Conservation (phyloP, 768 basidiomycete species). For the Gloeophyllum trabeum region DNA sequence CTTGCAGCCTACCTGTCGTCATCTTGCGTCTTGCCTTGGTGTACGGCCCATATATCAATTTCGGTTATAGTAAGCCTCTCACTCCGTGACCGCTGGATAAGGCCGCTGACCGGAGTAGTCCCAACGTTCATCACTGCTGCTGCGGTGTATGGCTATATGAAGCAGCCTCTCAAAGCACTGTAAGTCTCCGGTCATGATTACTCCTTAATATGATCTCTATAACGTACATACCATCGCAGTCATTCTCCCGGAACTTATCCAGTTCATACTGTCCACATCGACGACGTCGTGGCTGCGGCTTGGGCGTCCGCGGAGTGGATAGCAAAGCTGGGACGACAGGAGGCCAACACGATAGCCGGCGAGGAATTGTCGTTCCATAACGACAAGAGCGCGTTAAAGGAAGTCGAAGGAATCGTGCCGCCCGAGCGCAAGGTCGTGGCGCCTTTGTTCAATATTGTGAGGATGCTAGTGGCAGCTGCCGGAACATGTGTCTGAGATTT, state of each 20-base stretch:
- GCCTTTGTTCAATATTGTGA: constrained; percentile 75
- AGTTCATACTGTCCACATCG: constrained; percentile 65
- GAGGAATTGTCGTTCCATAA: constrained; percentile 58
- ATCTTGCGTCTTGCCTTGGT: constrained; percentile 64
- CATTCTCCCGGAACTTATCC: constrained; percentile 74
- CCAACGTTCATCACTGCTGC: constrained; percentile 63
- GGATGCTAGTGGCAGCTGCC: no score
- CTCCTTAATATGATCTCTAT: constrained; percentile 8
- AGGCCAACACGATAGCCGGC: constrained; percentile 56
- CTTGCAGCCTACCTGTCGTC: constrained; percentile 71
- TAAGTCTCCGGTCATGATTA: constrained; percentile 29
- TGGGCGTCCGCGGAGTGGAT: constrained; percentile 80
- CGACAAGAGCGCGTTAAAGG: constrained; percentile 56
- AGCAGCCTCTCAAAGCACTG: constrained; percentile 82
- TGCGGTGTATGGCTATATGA: constrained; percentile 71
- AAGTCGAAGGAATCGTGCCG: constrained; percentile 50
- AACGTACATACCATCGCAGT: constrained; percentile 22
- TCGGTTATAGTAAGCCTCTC: constrained; percentile 25
- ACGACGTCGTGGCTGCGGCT: constrained; percentile 67
- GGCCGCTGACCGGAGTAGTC: constrained; percentile 27
- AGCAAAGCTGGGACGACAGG: constrained; percentile 42
- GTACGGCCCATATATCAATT: constrained; percentile 75
- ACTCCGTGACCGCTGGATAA: neutral
- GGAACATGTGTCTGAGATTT: neutral
- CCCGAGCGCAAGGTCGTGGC: constrained; percentile 49